Base-by-base conservation (phyloP, 164 flowering plant species). In the Magnolia officinalis region DNA sequence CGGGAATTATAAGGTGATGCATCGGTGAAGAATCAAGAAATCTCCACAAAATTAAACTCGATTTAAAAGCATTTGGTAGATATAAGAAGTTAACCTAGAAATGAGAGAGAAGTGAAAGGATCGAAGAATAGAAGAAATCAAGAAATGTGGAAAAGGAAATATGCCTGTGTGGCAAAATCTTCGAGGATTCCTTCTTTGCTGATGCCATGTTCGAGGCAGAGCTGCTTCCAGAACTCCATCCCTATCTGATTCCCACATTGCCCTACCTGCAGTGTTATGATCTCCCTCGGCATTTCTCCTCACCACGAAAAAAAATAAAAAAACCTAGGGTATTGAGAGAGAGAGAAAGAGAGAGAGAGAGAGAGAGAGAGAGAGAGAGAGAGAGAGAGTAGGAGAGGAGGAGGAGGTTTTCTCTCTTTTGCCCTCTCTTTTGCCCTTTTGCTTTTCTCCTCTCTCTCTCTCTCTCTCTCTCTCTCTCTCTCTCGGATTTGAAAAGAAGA, bases 241-340 rank as follows among this genome's bases (percentile, higher is more conserved):
- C 99, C 99, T 87, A 96, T 96, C 92, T 96, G 99, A 80, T 96
- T 96, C 82, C 99, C 99, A 76, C 99, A 96, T 90, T 96, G 98
- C 74, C 99, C 99, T 13, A 96, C 98, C 78, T 96, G 99, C 72
- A 96, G 84, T 4, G 99, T 96, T 63, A 94, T 96, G 78, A 96
- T 96, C 80, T 96, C 99, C 72, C 99, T 76, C 71, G 99, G 99
- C 99, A 96, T 93, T 79, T 80, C 61, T 89, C 66, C 69, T 5
- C 26, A 10, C 21, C 51, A 1, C 51, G 19, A 63, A 45, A 64
- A 26, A 26, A 26, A 24, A 24, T n/a, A n/a, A 26, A 26, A 26
- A 52, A 37, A 24, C 21, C n/a, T 16, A 68, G 8, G 9, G 7
- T 13, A 31, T 7, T 68, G 14, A 11, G 10, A 31, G 50, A 66